Base-by-base conservation (phyloP, 2,329 filamentous ascomycete species). In the Nemania sp. region DNA sequence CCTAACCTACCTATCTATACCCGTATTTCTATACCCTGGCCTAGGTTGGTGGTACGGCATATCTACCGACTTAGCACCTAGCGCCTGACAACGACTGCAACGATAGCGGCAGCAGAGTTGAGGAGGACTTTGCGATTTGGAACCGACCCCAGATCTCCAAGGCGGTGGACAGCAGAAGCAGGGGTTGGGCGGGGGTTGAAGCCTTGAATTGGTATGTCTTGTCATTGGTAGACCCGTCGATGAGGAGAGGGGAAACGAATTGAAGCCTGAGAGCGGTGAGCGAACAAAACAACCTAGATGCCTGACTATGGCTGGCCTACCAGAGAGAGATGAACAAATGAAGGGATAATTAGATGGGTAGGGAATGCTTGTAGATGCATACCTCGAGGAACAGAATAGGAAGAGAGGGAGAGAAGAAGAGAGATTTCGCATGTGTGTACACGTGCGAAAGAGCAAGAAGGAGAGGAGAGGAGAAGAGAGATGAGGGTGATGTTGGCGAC, bases 141-240 rank as follows among this genome's bases (percentile, higher is more conserved):
- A 52, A 25, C 35, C 29, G 51, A 35, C 52, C 47, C 48, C 50
- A 9, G 42, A 51, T 21, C 39, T 42, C 47, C 34, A 37, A 34
- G 32, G 11, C 40, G 35, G 43, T 35, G 32, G 35, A 12, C 15
- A 34, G 42, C 25, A 32, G 34, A 56, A 52, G 47, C 47, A 32
- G 57, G 29, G 37, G n/a, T 29, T 29, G 25, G 7, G 25, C 25
- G 25, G 25, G 25, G 25, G 25, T 29, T 7, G 25, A 29, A 29
- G 25, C 7, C 25, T 7, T 29, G 25, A 7, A 29, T 29, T 29
- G 25, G 25, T 29, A 29, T 3, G 25, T 7, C 25, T 29, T 29
- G 25, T 7, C 25, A 3, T 29, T 29, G 25, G 25, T 29, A 29
- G 25, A 5, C 9, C 15, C 35, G 15, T 20, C 7, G 35, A 18